phyloP scores from a whole-genome alignment of 2,329 filamentous ascomycete species.

The Hortaea werneckii region DNA sequence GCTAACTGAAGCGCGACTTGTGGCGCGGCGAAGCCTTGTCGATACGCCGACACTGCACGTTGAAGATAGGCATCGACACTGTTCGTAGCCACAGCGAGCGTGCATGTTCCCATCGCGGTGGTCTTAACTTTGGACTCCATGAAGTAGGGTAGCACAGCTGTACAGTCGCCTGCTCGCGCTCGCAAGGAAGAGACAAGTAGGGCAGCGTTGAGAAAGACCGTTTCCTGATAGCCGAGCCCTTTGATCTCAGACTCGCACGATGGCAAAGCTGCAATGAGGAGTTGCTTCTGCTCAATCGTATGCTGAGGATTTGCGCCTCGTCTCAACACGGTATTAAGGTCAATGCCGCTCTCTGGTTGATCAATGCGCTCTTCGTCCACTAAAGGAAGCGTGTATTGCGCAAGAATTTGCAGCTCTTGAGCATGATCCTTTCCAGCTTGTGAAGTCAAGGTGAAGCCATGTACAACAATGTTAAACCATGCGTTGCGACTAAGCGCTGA shows the following conservation, averaged over 20 bases:
- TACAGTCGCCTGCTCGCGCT: slow-evolving; percentile 79
- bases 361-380: slow-evolving; percentile 83
- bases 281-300: slow-evolving; percentile 69
- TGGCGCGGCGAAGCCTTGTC: slow-evolving; percentile 76
- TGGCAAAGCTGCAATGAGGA: slow-evolving; percentile 63
- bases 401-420: slow-evolving; percentile 71
- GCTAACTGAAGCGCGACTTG: slow-evolving; percentile 85
- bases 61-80: slow-evolving; percentile 71
- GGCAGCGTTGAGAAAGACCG: slow-evolving; percentile 83
- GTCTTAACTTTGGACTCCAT: slow-evolving; percentile 72
- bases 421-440: slow-evolving; percentile 61
- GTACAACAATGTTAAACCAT: slow-evolving; percentile 96
- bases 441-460: slow-evolving; percentile 73
- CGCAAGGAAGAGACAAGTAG: slow-evolving; percentile 82
- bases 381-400: slow-evolving; percentile 75
- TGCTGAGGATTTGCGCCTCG: slow-evolving; percentile 74
- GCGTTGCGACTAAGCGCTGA: slow-evolving; percentile 65
- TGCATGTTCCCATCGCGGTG: slow-evolving; percentile 51
- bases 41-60: slow-evolving; percentile 60
- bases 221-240: slow-evolving; percentile 75
- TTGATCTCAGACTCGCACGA: slow-evolving; percentile 69
- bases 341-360: slow-evolving; percentile 89
- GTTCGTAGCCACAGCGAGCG: slow-evolving; percentile 53
- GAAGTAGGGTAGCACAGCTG: slow-evolving; percentile 82
- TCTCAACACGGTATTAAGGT: slow-evolving; percentile 85